Conservation (phyloP, 225 moss, liverwort and hornwort species). For the Thuidium tamariscinum region DNA sequence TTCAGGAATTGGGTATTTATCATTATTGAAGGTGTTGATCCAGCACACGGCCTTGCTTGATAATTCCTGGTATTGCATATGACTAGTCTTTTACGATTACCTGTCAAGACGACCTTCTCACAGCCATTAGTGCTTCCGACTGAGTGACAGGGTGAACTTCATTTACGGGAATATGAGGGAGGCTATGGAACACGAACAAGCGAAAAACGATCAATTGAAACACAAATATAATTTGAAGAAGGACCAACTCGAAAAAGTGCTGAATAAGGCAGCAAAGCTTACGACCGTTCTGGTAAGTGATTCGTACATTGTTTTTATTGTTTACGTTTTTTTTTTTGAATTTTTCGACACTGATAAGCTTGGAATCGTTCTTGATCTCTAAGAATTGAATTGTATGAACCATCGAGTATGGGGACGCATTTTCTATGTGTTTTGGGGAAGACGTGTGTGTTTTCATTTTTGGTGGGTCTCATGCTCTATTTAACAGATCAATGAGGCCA, state of each 20-base stretch:
- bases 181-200: background rate
- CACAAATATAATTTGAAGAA: conserved; percentile 6
- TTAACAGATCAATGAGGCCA: conserved; percentile 25
- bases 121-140: background rate
- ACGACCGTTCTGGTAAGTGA: conserved; percentile 31
- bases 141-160: conserved; percentile 53
- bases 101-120: background rate
- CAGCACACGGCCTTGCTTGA: background rate
- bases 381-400: background rate
- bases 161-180: conserved; percentile 39
- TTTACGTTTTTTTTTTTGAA: background rate
- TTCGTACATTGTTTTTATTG: background rate
- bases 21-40: background rate
- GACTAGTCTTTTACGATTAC: background rate
- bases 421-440: background rate
- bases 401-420: background rate
- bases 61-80: background rate
- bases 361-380: background rate
- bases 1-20: background rate
- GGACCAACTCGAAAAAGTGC: conserved; percentile 10
- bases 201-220: background rate
- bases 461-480: background rate
- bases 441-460: background rate
- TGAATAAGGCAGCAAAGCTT: conserved; percentile 23
- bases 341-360: background rate